Evolutionary conservation across 768 basidiomycete genomes (phyloP), one percentile per base, ranked within the genome.

Genomic region (Mycena galopus): DNA sequence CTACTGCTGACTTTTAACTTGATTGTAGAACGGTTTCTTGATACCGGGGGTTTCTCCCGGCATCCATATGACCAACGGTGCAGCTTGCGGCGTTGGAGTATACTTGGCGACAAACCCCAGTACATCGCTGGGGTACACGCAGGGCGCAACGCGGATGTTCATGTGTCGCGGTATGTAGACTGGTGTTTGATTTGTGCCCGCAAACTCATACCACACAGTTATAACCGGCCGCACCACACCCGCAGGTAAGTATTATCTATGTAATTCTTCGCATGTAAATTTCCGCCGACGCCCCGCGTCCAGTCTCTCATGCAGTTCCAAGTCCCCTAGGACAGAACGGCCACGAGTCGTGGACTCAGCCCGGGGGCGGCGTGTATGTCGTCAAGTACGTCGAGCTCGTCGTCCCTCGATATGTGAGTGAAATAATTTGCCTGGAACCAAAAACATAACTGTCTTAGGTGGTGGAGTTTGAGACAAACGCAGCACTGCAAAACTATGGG

Each of bases 321-420:
- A 25, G 17, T 0, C 65, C 71, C 14, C 71, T 72, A 8, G 65
- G 65, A 0, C 39, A 37, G 21, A 51, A 67, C 37, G 29, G 21
- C 30, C 64, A 37, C 37, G 71, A 72, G 30, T 67, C 71, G 51
- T 72, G 65, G 63, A 32, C 58, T n/a, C 35, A 21, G 8, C 17
- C 27, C 6, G 37, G 19, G 8, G 60, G 60, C 16, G 71, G 60
- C 19, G 71, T 72, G 29, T 71, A 66, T 51, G 71, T 72, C 42
- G 44, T 39, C 44, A 72, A 72, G 29, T 64, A 72, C 30, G 71
- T 67, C 25, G 71, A 72, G 3, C 65, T 72, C 25, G 71, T 72
- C 25, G 65, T 72, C 10, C 71, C 71, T 2, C 37, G 71, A 67
- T 72, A 72, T 53, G 71, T 72, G 21, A 62, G 71, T 67, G 33